These are phyloP conservation scores for Venturia aucupariae DNA, from an alignment of 2,329 filamentous ascomycete genomes.

Conservation along the genomic window DNA sequence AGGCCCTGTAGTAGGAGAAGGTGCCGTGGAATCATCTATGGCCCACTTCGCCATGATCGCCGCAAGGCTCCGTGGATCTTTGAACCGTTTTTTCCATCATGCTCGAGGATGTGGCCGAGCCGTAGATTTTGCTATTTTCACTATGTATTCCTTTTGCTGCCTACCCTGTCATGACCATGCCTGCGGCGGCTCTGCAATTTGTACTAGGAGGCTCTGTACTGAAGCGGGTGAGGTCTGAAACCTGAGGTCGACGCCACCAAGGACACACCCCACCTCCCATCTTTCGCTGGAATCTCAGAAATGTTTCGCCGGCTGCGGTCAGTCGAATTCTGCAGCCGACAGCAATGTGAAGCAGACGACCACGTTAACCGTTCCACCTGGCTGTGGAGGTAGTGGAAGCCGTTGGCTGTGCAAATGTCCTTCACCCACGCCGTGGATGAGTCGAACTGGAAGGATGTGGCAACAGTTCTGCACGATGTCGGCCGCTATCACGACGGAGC, in stretches of 20 bases:
- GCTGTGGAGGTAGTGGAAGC: not conserved
- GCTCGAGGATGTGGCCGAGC: not conserved
- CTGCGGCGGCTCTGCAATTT: not conserved
- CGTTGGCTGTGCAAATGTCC: not conserved
- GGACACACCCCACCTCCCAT: not conserved
- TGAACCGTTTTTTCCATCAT: not conserved
- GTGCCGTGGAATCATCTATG: not conserved
- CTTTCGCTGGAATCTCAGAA: not conserved
- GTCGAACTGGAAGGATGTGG: not conserved
- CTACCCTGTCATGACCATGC: not conserved
- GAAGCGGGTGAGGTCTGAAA: not conserved
- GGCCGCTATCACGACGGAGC: not conserved
- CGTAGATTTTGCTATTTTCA: not conserved
- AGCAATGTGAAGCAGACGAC: too few relatives aligned
- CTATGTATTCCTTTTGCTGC: not conserved
- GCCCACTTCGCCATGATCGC: not conserved
- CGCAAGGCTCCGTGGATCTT: not conserved
- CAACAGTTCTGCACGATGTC: not conserved
- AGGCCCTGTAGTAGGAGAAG: not conserved
- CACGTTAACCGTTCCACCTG: not conserved
- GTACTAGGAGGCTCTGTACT: too few relatives aligned
- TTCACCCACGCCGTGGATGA: not conserved
- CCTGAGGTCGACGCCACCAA: not conserved
- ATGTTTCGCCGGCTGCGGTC: too few relatives aligned
- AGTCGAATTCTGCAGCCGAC: too few relatives aligned